Evolutionary conservation across 345 rosid species (phyloP), one percentile per base, ranked within the genome.

Genomic region (Corchorus capsularis): DNA sequence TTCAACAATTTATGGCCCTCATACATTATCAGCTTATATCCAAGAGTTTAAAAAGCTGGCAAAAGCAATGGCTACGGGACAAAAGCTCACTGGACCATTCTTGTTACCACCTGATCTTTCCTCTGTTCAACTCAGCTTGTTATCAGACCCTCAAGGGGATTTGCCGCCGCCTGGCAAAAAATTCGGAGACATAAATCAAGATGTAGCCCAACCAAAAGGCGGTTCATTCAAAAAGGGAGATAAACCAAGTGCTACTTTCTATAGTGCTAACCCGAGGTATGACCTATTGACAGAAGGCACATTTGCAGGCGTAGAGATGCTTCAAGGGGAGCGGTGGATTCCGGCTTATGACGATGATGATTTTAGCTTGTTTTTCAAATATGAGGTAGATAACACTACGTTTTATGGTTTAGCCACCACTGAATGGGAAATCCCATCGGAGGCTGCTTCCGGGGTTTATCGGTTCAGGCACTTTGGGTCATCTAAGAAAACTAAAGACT

Each of bases 1-100:
- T 64, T 86, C 93, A 0, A 90, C 93, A 7, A 86, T 90, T 22
- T 90, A 90, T 17, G 93, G 90, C 17, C 93, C 93, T 41, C 80
- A 85, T 68, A 90, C 91, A 3, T 54, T 90, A 71, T 80, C 85
- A 6, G 90, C 91, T 60, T 90, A 86, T 69, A 82, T 85, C 43
- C 91, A 90, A 66, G 88, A 90, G 63, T 90, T 90, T 78, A 80
- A 67, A 66, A 79, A 78, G 78, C 60, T 88, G 39, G 93, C 90
- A 47, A 77, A 62, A 76, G 71, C 89, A 70, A 83, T 90, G 84
- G 88, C 89, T 7, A 80, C 52, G 16, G 89, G 88, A 63, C 74
- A 76, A 60, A 54, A 71, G 15, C 32, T 37, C 8, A 3, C 22
- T 3, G 8, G 63, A 22, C 63, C 71, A 68, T 77, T 79, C 69